Percentiles rank a stretch among this genome's conserved stretches.
Conservation (phyloP, 176 grass and related monocot species). For the Musa itinerans region DNA sequence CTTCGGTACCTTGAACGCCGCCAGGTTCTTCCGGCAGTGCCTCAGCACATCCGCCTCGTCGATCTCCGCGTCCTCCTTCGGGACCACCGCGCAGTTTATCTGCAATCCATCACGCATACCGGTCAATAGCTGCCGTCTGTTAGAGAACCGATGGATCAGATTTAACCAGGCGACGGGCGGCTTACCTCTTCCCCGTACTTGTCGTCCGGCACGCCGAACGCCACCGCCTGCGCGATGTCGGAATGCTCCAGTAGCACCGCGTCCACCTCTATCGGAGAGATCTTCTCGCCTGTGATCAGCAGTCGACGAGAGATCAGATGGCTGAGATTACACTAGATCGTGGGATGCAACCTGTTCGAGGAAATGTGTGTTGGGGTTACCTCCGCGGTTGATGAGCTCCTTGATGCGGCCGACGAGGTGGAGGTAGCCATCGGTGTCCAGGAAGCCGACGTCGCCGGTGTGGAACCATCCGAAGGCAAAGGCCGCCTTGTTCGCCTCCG, state of each 20-base stretch:
- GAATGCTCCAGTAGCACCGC: constrained; percentile 63
- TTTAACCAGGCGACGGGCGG: background rate
- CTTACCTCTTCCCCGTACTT: constrained; percentile 82
- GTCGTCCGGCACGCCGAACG: constrained; percentile 75
- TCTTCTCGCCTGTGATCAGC: constrained; percentile 61
- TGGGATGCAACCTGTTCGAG: background rate
- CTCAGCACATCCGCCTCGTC: constrained; percentile 41
- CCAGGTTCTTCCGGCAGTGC: constrained; percentile 61
- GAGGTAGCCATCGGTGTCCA: constrained; percentile 52
- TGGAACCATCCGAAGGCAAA: constrained; percentile 87
- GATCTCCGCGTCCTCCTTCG: constrained; percentile 6
- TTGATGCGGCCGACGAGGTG: constrained; percentile 78
- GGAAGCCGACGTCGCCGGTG: constrained; percentile 75
- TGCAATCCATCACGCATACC: background rate
- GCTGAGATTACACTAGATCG: background rate
- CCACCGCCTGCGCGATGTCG: constrained; percentile 59
- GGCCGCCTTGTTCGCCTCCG: constrained; percentile 48
- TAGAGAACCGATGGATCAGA: background rate
- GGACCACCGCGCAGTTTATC: constrained; percentile 96
- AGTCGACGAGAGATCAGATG: background rate
- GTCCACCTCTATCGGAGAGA: constrained; percentile 95
- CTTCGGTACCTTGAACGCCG: constrained; percentile 91
- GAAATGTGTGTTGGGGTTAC: background rate
- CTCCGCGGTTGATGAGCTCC: constrained; percentile 98
- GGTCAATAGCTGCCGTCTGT: background rate